Percentiles rank a stretch among this genome's conserved stretches.
Evolutionary conservation across 2,329 filamentous ascomycete genomes (phyloP).

Genomic region (Pestalotiopsis sp.): DNA sequence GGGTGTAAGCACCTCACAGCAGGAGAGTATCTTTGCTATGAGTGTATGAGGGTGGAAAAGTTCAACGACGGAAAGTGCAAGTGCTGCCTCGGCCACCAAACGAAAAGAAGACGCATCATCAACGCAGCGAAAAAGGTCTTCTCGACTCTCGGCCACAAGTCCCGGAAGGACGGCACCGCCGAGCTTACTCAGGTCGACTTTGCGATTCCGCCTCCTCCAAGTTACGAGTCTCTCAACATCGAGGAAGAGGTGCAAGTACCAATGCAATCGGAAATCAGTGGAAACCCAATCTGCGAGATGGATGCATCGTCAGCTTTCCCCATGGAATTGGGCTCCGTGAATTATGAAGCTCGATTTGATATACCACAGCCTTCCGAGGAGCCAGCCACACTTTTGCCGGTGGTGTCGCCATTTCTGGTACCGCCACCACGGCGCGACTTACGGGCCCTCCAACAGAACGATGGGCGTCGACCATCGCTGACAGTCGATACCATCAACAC

Average conservation of each 20-base stretch:
- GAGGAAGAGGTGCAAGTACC: slow-evolving; percentile 21
- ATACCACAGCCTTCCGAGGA: not conserved
- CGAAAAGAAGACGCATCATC: slow-evolving; percentile 54
- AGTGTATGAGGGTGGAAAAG: slow-evolving; percentile 53
- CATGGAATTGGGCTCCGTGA: slow-evolving; percentile 30
- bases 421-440: not conserved
- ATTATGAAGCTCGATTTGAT: slow-evolving; percentile 22
- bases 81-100: slow-evolving; percentile 51
- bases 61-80: slow-evolving; percentile 56
- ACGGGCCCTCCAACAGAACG: not conserved
- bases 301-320: slow-evolving; percentile 47
- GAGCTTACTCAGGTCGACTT: slow-evolving; percentile 35
- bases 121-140: slow-evolving; percentile 58
- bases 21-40: slow-evolving; percentile 60
- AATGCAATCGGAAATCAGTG: slow-evolving; percentile 44
- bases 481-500: slow-evolving; percentile 30
- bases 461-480: slow-evolving; percentile 29
- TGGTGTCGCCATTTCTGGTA: not conserved
- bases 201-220: slow-evolving; percentile 44
- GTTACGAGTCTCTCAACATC: slow-evolving; percentile 46
- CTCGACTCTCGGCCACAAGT: slow-evolving; percentile 52
- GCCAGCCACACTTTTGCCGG: not conserved
- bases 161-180: slow-evolving; percentile 37
- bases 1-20: slow-evolving; percentile 49
- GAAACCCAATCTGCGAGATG: slow-evolving; percentile 55